These are phyloP conservation scores for Chytriomyces sp. DNA, from an alignment of 192 early-diverging fungal genomes.

Conservation along the genomic window DNA sequence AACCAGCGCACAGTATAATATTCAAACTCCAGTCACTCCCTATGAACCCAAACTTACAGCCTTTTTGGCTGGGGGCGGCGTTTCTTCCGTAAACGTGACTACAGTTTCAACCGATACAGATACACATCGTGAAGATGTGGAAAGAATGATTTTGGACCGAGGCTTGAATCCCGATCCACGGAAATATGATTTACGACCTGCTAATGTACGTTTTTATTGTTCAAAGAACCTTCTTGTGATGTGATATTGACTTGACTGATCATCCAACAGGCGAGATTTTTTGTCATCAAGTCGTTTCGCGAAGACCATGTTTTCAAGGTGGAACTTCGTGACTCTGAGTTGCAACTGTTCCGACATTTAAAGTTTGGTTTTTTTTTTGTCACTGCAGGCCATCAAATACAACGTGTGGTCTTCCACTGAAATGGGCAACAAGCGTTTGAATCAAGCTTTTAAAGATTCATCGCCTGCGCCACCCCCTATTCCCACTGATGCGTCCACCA, in stretches of 20 bases:
- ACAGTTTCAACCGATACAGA: neutral
- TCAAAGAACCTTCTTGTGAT: neutral
- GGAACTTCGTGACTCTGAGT: neutral
- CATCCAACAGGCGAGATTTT: constrained; percentile 52
- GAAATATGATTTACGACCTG: constrained; percentile 18
- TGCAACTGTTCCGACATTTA: neutral
- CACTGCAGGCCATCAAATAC: constrained; percentile 50
- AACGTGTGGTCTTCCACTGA: constrained; percentile 63
- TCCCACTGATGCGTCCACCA: neutral
- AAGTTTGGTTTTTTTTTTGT: neutral
- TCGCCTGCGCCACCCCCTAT: constrained; percentile 1
- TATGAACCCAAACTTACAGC: neutral
- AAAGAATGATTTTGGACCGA: constrained; percentile 21
- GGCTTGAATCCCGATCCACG: constrained; percentile 26
- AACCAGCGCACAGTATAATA: neutral
- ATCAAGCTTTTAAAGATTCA: constrained; percentile 50
- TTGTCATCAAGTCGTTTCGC: constrained; percentile 64
- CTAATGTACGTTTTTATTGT: constrained; percentile 26
- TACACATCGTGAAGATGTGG: constrained; percentile 7
- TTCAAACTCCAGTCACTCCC: neutral
- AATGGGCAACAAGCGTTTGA: constrained; percentile 61
- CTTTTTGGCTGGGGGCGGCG: neutral
- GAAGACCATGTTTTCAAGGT: constrained; percentile 53
- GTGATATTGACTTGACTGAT: neutral
- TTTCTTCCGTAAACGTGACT: neutral